Evolutionary conservation across 306 rosid genomes (phyloP).

Genomic region (Lathyrus tuberosus): DNA sequence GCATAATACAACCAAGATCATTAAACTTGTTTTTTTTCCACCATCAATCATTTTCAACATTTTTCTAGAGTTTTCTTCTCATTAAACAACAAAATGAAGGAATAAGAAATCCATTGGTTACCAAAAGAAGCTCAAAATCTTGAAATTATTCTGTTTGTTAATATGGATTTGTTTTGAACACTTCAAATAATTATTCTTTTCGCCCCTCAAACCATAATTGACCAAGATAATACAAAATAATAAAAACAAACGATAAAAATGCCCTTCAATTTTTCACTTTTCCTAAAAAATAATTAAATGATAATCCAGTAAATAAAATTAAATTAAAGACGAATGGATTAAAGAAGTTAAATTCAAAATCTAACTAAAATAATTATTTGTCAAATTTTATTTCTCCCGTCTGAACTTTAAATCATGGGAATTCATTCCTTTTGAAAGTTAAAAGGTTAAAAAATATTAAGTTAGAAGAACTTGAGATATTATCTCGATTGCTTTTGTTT

Average conservation of each 20-base stretch:
- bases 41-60: constrained; percentile 22
- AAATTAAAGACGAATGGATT: not conserved
- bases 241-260: not conserved
- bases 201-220: not conserved
- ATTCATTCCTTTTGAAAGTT: not conserved
- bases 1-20: not conserved
- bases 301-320: too few species aligned
- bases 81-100: constrained; percentile 14
- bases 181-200: not conserved
- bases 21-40: constrained; percentile 30
- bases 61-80: constrained; percentile 24
- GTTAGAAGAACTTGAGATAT: too few species aligned
- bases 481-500: too few species aligned
- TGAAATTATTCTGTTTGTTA: constrained; percentile 10
- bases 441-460: too few species aligned
- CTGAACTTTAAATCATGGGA: not conserved
- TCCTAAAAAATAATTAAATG: not conserved
- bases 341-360: fast-evolving
- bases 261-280: not conserved
- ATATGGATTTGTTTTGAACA: constrained; percentile 4
- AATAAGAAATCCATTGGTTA: not conserved
- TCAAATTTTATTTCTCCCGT: not conserved
- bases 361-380: not conserved
- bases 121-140: not conserved
- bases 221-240: not conserved